Conservation (phyloP, 306 rosid genomes). For the Glycine latifolia region DNA sequence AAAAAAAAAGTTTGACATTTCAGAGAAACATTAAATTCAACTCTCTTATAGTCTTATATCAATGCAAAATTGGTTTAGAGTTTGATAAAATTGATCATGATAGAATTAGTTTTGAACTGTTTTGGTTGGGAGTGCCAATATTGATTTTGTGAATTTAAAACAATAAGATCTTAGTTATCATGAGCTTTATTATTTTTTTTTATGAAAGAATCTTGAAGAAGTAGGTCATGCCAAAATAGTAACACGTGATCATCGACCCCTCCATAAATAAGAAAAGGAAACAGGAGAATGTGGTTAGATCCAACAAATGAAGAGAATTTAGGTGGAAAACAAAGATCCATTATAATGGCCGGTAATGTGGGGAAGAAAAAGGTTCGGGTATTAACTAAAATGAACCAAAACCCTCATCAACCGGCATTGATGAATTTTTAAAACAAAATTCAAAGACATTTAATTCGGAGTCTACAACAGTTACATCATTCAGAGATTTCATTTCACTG, state of each 20-base stretch:
- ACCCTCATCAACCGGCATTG: conserved; percentile 38
- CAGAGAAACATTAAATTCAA: not conserved
- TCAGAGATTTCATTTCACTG: conserved; percentile 4
- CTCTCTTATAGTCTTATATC: too few species aligned
- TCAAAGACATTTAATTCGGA: not conserved
- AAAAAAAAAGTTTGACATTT: conserved; percentile 2
- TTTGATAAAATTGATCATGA: not conserved
- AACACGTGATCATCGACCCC: conserved; percentile 17
- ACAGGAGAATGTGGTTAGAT: conserved; percentile 39
- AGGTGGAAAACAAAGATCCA: conserved; percentile 49
- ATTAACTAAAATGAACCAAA: conserved; percentile 29
- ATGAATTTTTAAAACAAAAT: not conserved
- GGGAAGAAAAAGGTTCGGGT: not conserved
- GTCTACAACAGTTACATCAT: conserved; percentile 6
- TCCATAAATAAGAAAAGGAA: conserved; percentile 12
- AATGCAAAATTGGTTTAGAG: not conserved
- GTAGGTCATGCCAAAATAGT: conserved; percentile 3
- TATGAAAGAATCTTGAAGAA: conserved; percentile 16
- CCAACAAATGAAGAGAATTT: conserved; percentile 34
- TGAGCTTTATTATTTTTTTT: not conserved
- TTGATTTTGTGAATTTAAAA: not conserved
- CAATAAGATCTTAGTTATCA: not conserved
- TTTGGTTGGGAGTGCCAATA: not conserved
- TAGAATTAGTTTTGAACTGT: not conserved
- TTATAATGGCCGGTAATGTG: conserved; percentile 43